These are phyloP conservation scores for Exophiala xenobiotica DNA, from an alignment of 2,329 filamentous ascomycete species.

Conservation along the genomic window DNA sequence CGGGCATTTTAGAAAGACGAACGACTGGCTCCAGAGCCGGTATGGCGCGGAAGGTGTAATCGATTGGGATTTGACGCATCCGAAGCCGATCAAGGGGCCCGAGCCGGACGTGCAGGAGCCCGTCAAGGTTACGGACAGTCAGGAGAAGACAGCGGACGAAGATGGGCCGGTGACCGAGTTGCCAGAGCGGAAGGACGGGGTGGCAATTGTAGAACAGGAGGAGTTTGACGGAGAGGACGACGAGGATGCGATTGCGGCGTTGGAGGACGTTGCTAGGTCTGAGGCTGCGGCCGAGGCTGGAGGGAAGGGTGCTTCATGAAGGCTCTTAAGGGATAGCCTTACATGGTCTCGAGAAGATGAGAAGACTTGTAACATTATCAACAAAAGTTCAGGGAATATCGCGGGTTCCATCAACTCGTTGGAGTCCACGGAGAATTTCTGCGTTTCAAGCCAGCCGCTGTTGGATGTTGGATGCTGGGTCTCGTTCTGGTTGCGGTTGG, in stretches of 20 bases:
- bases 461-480: too few relatives aligned
- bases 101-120: conserved; percentile 12
- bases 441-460: too few relatives aligned
- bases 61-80: conserved; percentile 70
- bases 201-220: conserved; percentile 13
- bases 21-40: conserved; percentile 75
- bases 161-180: conserved; percentile 22
- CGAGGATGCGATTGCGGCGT: conserved; percentile 42
- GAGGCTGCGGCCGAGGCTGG: conserved; percentile 13
- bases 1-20: conserved; percentile 76
- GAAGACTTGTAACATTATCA: too few relatives aligned
- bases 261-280: conserved; percentile 38
- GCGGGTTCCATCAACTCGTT: too few relatives aligned
- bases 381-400: too few relatives aligned
- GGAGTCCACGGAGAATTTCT: too few relatives aligned
- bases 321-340: background rate
- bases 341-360: conserved; percentile 5
- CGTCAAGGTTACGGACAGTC: conserved; percentile 17
- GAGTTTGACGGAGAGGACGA: conserved; percentile 41
- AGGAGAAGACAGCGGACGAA: conserved; percentile 14
- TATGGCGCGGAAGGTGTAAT: conserved; percentile 81
- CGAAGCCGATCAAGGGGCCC: conserved; percentile 26
- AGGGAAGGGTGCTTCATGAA: background rate
- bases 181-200: conserved; percentile 31
- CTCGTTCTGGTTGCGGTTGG: too few relatives aligned